A percentile compares a stretch with the other conserved stretches of the same genome.
Evolutionary conservation across 345 rosid genomes (phyloP).

Genomic region (Rhodamnia argentea): DNA sequence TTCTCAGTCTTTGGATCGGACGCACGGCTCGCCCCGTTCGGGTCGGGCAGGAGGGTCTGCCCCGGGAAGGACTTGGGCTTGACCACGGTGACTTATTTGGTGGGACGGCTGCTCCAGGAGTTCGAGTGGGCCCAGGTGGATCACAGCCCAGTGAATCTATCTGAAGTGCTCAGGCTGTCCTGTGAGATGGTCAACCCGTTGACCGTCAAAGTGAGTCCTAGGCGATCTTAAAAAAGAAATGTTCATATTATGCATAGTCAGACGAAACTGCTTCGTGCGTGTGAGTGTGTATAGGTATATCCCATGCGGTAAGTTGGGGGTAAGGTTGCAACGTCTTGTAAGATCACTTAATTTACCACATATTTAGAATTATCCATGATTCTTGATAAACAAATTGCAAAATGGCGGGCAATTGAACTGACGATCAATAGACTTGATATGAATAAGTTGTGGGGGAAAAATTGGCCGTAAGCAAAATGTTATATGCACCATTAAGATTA

Average conservation of each 20-base stretch:
- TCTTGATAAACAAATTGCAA: background rate
- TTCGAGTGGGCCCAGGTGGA: conserved; percentile 29
- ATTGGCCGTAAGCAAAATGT: background rate
- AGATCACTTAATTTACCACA: background rate
- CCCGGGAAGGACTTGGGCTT: conserved; percentile 42
- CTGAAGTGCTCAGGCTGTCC: conserved; percentile 33
- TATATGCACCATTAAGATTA: background rate
- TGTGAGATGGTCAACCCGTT: conserved; percentile 44
- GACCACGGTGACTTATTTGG: conserved; percentile 33
- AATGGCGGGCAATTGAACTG: background rate
- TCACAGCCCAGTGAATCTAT: conserved; percentile 22
- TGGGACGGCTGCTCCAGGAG: conserved; percentile 31
- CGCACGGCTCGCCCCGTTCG: conserved; percentile 45
- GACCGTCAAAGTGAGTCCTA: conserved; percentile 13
- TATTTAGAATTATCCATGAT: background rate
- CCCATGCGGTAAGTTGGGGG: background rate
- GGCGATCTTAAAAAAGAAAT: conserved; percentile 1
- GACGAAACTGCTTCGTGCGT: background rate
- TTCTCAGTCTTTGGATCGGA: conserved; percentile 33
- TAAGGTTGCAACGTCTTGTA: background rate
- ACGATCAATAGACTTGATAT: background rate
- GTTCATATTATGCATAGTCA: background rate
- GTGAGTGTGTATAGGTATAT: background rate
- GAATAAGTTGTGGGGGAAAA: background rate
- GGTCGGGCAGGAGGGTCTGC: conserved; percentile 43